Evolutionary conservation across 192 early-diverging fungal genomes (phyloP), one percentile per base, ranked within the genome.

Genomic region (Umbelopsis sp.): DNA sequence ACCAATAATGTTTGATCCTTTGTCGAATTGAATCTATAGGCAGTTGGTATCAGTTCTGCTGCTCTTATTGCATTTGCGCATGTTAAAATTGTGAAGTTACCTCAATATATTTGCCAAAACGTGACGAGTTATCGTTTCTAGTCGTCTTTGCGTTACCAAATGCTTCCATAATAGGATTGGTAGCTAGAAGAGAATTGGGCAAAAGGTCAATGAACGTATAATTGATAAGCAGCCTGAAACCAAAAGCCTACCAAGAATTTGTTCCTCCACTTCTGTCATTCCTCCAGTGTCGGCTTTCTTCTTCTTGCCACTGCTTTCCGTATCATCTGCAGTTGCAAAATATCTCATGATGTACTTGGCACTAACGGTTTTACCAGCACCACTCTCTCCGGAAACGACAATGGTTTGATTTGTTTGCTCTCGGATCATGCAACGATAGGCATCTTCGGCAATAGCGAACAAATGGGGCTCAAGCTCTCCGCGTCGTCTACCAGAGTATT

Each of bases 141-240:
- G 97, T 98, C 12, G 97, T 99, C 80, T 99, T 99, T 35, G 97
- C 95, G 82, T 99, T 99, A 73, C 97, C 97, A 77, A 99, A 99
- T 51, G 97, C 91, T 88, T 99, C 97, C 86, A 98, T 96, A 76
- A 99, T 97, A 12, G 97, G 97, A 83, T 99, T 99, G 46, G 96
- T 99, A 4, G 97, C 91, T 81, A 80, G 21, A 47, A 35, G 61
- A 44, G 3, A 67, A 20, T 8, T 16, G 27, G 12, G 11, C 8
- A 71, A 64, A 33, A n/a, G 46, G 11, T 23, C 10, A 9, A 71
- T 51, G 18, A 3, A 50, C 35, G 30, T 13, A 49, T 8, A 23
- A 22, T 22, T 44, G 35, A 30, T 68, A 15, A 22, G 16, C 18
- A 33, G 3, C 21, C 1, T 68, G 21, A 27, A 21, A 23, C 15